Base-by-base conservation (phyloP, 139 green algal genomes). In the Deuterostichococcus epilithicus region DNA sequence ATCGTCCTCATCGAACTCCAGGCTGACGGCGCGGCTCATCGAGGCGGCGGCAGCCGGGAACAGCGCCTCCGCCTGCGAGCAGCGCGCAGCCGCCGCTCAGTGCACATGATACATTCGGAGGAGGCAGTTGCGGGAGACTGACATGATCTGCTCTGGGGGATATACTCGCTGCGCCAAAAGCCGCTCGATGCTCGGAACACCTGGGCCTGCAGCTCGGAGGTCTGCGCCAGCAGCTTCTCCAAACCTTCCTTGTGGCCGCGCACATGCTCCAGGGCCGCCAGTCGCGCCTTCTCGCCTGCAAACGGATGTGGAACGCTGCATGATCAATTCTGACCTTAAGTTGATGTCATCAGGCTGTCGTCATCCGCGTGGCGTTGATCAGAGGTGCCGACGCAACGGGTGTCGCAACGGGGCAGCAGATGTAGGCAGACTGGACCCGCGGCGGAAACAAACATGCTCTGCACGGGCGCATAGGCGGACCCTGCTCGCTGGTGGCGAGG, bases 401-500 rank as follows among this genome's bases (percentile, higher is more conserved):
- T 69, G 15, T 13, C 33, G 15, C 63, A 13, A 22, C 30, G 63
- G 23, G 15, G 22, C 8, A 13, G 63, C 23, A 69, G 26, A 15
- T 30, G 33, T 26, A 69, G 26, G 63, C 18, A 15, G 20, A 22
- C 30, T 35, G 63, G 63, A 6, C 8, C 63, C 15, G 63, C 33
- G 15, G 13, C 28, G 3, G 34, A 10, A 44, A 45, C 68, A 52
- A 39, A 45, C 32, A 44, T 18, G 20, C 20, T 52, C 8, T n/a
- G 68, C 10, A 68, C 42, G 13, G 42, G 30, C 26, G 44, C 33
- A 1, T 23, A 18, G 28, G 32, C 77, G 34, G 1, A 80, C 79
- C 74, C 30, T 77, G 58, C n/a, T 65, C 47, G 1, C 28, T 69
- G 59, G 79, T 80, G 33, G 45, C n/a, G 36, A 83, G 59, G 1